phyloP scores from a whole-genome alignment of 176 grass and related monocot genomes.

The Oropetium thomaeum region DNA sequence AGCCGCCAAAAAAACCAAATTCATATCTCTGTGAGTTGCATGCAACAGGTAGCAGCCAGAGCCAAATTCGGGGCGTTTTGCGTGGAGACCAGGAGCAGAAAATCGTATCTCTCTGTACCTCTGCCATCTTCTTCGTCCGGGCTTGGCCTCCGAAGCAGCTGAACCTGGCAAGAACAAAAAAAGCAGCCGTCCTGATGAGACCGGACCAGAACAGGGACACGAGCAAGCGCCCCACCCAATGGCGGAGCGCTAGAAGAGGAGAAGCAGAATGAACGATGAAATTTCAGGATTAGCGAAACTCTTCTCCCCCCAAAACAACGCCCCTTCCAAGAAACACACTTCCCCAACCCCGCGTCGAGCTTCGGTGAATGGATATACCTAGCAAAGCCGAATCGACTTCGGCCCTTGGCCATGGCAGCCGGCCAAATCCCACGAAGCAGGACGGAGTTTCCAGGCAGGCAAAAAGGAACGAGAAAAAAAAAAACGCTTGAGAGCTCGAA shows the following conservation, averaged over 20 bases:
- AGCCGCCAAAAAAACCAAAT: slow-evolving; percentile 5
- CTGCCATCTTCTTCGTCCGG: slow-evolving; percentile 52
- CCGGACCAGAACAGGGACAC: background rate
- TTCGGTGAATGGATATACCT: slow-evolving; percentile 25
- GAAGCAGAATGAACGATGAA: background rate
- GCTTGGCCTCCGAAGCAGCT: slow-evolving; percentile 50
- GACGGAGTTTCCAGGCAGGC: background rate
- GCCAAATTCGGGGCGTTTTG: background rate
- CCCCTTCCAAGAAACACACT: background rate
- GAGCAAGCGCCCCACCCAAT: background rate
- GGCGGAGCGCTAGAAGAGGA: background rate
- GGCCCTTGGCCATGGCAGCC: slow-evolving; percentile 37
- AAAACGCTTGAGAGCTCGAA: background rate
- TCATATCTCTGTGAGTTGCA: background rate
- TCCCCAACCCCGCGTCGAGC: background rate
- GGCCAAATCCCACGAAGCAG: background rate
- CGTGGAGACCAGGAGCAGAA: background rate
- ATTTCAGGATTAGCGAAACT: too few relatives aligned
- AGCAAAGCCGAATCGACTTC: slow-evolving; percentile 21
- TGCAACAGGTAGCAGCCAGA: background rate
- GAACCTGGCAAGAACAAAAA: slow-evolving; percentile 38
- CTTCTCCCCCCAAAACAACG: background rate
- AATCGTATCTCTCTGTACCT: slow-evolving; percentile 42
- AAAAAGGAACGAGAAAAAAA: background rate
- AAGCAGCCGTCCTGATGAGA: slow-evolving; percentile 7